Evolutionary conservation across 2,329 filamentous ascomycete species (phyloP).

Genomic region (Ceratocystis albifundus): DNA sequence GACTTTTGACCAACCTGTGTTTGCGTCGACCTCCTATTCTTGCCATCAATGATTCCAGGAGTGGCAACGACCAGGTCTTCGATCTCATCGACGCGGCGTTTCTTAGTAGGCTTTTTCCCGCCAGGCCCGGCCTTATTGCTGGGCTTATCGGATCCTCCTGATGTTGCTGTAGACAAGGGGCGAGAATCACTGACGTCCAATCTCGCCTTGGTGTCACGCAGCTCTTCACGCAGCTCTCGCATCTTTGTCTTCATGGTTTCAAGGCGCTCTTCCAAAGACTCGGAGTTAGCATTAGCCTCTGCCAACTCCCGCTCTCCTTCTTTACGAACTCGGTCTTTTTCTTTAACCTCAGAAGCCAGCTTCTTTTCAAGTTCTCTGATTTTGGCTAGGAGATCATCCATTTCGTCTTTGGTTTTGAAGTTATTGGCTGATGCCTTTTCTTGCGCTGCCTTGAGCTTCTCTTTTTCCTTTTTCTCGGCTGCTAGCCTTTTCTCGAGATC

Average conservation of each 20-base stretch:
- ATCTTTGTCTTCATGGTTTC: constrained; percentile 60
- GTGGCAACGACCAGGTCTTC: constrained; percentile 40
- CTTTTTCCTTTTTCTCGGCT: constrained; percentile 36
- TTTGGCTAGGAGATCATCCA: constrained; percentile 15
- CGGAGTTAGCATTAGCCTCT: constrained; percentile 51
- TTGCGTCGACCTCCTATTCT: constrained; percentile 49
- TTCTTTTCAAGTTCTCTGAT: constrained; percentile 29
- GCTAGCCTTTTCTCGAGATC: constrained; percentile 32
- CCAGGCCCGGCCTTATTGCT: constrained; percentile 28
- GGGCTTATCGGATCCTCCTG: constrained; percentile 25
- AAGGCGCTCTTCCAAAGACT: constrained; percentile 58
- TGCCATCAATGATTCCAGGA: constrained; percentile 33
- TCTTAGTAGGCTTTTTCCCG: constrained; percentile 33
- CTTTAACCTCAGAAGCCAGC: constrained; percentile 34
- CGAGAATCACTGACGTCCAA: constrained; percentile 31
- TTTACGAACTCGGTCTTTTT: constrained; percentile 37
- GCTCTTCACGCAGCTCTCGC: constrained; percentile 44
- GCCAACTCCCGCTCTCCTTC: constrained; percentile 43
- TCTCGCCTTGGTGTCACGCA: constrained; percentile 34
- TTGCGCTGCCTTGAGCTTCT: constrained; percentile 34
- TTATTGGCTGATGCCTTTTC: constrained; percentile 15
- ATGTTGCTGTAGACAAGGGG: neutral
- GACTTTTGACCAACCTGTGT: constrained; percentile 66
- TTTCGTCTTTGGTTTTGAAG: constrained; percentile 11
- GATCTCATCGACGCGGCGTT: constrained; percentile 37